Evolutionary conservation across 441 rosid genomes (phyloP).

Genomic region (Bocquillonia castaneifolia): DNA sequence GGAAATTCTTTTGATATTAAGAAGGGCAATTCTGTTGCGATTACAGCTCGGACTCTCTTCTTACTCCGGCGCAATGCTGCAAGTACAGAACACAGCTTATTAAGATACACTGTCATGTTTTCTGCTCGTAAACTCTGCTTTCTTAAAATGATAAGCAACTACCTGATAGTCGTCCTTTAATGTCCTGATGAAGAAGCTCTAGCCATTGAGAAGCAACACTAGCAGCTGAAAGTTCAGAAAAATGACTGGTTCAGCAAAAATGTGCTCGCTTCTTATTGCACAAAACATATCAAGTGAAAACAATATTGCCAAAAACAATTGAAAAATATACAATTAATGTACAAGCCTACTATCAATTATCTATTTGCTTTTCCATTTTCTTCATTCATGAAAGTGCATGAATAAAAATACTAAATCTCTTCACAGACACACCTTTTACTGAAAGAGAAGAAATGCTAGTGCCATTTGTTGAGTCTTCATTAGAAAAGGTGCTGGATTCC

Average conservation of each 20-base stretch:
- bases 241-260: neutral
- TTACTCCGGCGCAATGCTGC: constrained; percentile 81
- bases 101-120: constrained; percentile 2
- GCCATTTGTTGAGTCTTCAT: constrained; percentile 43
- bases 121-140: neutral
- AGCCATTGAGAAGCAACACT: constrained; percentile 90
- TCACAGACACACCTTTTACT: constrained; percentile 45
- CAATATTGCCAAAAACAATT: neutral
- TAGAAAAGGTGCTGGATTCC: constrained; percentile 37
- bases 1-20: constrained; percentile 60
- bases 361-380: neutral
- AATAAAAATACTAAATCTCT: neutral
- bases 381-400: neutral
- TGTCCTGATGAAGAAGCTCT: constrained; percentile 89
- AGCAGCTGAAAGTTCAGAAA: constrained; percentile 55
- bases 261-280: neutral
- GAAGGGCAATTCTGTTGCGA: constrained; percentile 66
- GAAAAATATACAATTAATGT: neutral
- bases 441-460: constrained; percentile 54
- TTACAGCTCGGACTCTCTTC: constrained; percentile 66
- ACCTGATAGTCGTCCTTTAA: constrained; percentile 85
- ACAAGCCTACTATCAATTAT: neutral
- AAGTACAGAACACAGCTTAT: constrained; percentile 25
- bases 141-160: constrained; percentile 14
- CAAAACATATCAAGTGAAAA: neutral